A percentile compares a stretch with the other conserved stretches of the same genome.
Conservation (phyloP, 305 asterid genomes). For the Caryopteris hybrid region DNA sequence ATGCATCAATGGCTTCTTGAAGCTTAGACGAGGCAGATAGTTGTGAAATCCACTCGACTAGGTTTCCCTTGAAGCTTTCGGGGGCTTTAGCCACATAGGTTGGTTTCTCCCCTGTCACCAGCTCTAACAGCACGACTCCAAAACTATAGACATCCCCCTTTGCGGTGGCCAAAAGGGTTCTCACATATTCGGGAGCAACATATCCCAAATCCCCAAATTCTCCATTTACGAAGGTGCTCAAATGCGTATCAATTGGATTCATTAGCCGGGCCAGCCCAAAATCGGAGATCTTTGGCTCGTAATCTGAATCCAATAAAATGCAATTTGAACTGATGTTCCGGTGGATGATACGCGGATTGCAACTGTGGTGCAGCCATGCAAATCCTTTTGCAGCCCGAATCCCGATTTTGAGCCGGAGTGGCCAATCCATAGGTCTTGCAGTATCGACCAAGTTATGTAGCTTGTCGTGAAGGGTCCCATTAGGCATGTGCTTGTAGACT, state of each 20-base stretch:
- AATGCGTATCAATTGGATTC: slow-evolving; percentile 82
- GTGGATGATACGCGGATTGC: slow-evolving; percentile 88
- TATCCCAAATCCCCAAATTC: slow-evolving; percentile 86
- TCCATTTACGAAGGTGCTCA: slow-evolving; percentile 86
- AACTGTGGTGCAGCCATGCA: slow-evolving; percentile 86
- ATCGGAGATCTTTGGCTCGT: slow-evolving; percentile 79
- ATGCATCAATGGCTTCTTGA: slow-evolving; percentile 48
- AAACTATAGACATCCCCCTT: slow-evolving; percentile 84
- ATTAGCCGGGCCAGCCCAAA: slow-evolving; percentile 90
- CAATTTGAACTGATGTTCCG: slow-evolving; percentile 81
- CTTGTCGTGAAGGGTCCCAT: slow-evolving; percentile 68
- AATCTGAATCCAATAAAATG: slow-evolving; percentile 62
- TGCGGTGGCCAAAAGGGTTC: slow-evolving; percentile 69
- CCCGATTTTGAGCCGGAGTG: slow-evolving; percentile 63
- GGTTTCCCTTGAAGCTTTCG: slow-evolving; percentile 57
- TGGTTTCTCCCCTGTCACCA: slow-evolving; percentile 60
- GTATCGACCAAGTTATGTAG: slow-evolving; percentile 42
- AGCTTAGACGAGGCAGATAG: slow-evolving; percentile 50
- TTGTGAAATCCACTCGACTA: slow-evolving; percentile 62
- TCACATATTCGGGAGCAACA: slow-evolving; percentile 70
- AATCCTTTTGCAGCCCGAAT: slow-evolving; percentile 75
- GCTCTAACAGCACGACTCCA: slow-evolving; percentile 70
- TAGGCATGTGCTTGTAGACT: slow-evolving; percentile 70
- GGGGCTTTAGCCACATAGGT: slow-evolving; percentile 48
- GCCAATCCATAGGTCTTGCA: slow-evolving; percentile 61